Conservation (phyloP, 495 filamentous ascomycete genomes). For the Penicillium ochrochloron region DNA sequence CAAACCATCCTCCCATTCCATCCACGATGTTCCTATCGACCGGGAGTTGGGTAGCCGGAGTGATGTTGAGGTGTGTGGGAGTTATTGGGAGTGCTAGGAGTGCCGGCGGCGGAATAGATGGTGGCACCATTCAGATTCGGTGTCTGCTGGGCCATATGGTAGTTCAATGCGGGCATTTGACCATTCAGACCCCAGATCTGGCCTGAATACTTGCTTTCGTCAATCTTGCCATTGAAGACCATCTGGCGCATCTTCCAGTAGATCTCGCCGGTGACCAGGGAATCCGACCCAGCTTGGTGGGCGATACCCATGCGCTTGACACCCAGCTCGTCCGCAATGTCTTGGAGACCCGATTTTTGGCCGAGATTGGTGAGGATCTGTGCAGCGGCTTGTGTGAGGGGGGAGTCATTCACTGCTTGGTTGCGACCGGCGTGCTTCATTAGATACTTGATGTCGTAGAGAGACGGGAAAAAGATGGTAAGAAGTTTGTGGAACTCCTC, state of each 20-base stretch:
- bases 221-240: slow-evolving; percentile 82
- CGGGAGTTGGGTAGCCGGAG: slow-evolving; percentile 65
- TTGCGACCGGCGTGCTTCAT: slow-evolving; percentile 82
- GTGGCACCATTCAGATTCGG: slow-evolving; percentile 62
- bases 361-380: slow-evolving; percentile 79
- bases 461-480: slow-evolving; percentile 85
- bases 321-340: slow-evolving; percentile 90
- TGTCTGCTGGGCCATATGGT: slow-evolving; percentile 52
- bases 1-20: slow-evolving; percentile 22
- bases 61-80: slow-evolving; percentile 59
- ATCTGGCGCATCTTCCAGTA: slow-evolving; percentile 87
- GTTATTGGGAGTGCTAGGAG: slow-evolving; percentile 75
- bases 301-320: slow-evolving; percentile 82
- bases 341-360: slow-evolving; percentile 85
- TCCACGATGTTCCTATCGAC: slow-evolving; percentile 40
- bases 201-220: slow-evolving; percentile 71
- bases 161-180: slow-evolving; percentile 52
- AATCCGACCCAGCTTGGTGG: slow-evolving; percentile 92
- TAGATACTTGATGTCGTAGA: slow-evolving; percentile 96
- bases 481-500: slow-evolving; percentile 82
- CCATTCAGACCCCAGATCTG: slow-evolving; percentile 90
- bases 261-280: slow-evolving; percentile 87
- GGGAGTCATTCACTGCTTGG: slow-evolving; percentile 61
- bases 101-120: slow-evolving; percentile 59
- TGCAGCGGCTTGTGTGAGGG: slow-evolving; percentile 62